These are phyloP conservation scores for Prunus salicina DNA, from an alignment of 306 rosid genomes.

Conservation along the genomic window DNA sequence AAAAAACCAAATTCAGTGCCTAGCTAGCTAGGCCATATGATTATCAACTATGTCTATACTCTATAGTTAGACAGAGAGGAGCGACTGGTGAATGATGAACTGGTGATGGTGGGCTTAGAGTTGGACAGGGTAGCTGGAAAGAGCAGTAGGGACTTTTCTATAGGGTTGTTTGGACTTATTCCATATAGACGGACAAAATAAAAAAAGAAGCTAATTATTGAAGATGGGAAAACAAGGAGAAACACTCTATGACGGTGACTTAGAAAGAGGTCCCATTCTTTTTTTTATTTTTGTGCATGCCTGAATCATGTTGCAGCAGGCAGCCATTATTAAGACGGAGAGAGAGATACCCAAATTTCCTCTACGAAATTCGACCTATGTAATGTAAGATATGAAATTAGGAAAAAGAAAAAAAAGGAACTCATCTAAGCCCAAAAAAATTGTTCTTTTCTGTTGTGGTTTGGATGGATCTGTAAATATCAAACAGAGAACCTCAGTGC, in stretches of 20 bases:
- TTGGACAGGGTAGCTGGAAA: no score
- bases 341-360: background rate
- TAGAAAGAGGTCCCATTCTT: slow-evolving; percentile 15
- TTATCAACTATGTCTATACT: background rate
- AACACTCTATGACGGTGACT: background rate
- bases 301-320: slow-evolving; percentile 16
- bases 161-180: no score
- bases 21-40: background rate
- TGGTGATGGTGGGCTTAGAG: no score
- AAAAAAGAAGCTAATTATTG: slow-evolving; percentile 12
- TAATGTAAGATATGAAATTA: background rate
- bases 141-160: no score
- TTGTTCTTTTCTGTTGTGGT: no score
- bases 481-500: no score
- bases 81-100: no score
- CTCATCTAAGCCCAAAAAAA: no score
- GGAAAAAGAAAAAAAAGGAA: no score
- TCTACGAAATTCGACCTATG: background rate
- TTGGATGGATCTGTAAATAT: no score
- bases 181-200: background rate
- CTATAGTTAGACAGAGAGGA: no score
- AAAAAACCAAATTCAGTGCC: background rate
- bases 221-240: slow-evolving; percentile 5
- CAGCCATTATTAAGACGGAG: slow-evolving; percentile 14
- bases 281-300: slow-evolving; percentile 4